Conservation (phyloP, 495 filamentous ascomycete species). For the Antarctomyces pellizariae region DNA sequence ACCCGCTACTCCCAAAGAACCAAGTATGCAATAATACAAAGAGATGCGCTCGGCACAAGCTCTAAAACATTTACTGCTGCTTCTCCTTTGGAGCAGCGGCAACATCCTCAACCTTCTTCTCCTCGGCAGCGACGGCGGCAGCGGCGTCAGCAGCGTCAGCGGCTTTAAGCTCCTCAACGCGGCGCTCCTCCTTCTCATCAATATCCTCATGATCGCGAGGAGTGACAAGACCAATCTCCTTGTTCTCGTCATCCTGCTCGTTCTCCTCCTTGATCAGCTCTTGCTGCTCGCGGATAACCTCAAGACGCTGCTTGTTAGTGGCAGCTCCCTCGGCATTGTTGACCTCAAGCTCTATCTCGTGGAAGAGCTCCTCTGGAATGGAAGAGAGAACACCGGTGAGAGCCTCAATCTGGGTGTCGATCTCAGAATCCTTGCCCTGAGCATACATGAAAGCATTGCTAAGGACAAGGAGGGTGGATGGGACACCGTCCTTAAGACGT, state of each 20-base stretch:
- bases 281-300: slow-evolving; percentile 96
- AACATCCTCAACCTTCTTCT: slow-evolving; percentile 7
- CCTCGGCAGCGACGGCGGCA: slow-evolving; percentile 9
- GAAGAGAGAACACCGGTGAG: slow-evolving; percentile 76
- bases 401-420: slow-evolving; percentile 79
- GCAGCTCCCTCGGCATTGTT: slow-evolving; percentile 92
- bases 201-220: slow-evolving; percentile 74
- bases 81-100: too few relatives aligned
- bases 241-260: slow-evolving; percentile 60
- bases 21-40: too few relatives aligned
- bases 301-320: slow-evolving; percentile 97
- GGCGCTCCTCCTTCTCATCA: slow-evolving; percentile 30
- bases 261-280: slow-evolving; percentile 96
- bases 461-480: slow-evolving; percentile 81
- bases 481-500: slow-evolving; percentile 75
- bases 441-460: slow-evolving; percentile 95
- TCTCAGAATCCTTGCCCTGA: slow-evolving; percentile 68
- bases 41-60: too few relatives aligned
- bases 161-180: slow-evolving; percentile 6
- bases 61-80: too few relatives aligned
- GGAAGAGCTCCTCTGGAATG: slow-evolving; percentile 96
- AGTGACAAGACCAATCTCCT: slow-evolving; percentile 42
- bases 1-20: too few relatives aligned
- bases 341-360: slow-evolving; percentile 97
- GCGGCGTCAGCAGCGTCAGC: slow-evolving; percentile 7